These are phyloP conservation scores for Pseudogymnoascus verrucosus DNA, from an alignment of 2,329 filamentous ascomycete genomes.

Conservation along the genomic window DNA sequence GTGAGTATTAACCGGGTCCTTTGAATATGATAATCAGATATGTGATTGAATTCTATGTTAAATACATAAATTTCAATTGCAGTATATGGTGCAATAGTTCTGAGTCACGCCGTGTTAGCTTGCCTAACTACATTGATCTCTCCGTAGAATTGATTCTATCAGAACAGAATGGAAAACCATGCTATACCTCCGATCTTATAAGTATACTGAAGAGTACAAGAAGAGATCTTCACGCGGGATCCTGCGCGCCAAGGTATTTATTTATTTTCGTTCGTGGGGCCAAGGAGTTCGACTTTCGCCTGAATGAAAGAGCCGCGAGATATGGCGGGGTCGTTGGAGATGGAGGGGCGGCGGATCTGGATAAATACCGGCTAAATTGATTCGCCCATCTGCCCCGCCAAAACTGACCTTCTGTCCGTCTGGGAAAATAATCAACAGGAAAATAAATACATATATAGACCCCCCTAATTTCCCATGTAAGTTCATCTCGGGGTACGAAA, in stretches of 20 bases:
- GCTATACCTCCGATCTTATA: neutral
- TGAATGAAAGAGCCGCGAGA: conserved; percentile 6
- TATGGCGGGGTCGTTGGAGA: conserved; percentile 2
- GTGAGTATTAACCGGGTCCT: neutral
- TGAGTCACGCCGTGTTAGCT: conserved; percentile 4
- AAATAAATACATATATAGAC: neutral
- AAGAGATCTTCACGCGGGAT: neutral
- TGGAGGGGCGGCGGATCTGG: conserved; percentile 6
- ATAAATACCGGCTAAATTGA: conserved; percentile 3
- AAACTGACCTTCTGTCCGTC: conserved; percentile 4
- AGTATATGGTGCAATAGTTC: neutral
- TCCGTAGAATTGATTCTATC: neutral
- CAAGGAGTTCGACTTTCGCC: neutral
- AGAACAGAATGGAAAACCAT: too few relatives aligned
- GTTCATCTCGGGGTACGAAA: neutral
- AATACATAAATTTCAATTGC: neutral
- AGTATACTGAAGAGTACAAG: neutral
- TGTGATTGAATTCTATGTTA: neutral
- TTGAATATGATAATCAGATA: neutral
- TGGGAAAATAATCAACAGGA: neutral
- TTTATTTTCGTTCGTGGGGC: neutral
- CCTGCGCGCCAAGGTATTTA: neutral
- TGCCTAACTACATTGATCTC: neutral
- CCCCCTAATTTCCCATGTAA: neutral
- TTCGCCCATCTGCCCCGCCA: conserved; percentile 1